Conservation (phyloP, 768 basidiomycete species). For the Calvatia gigantea region DNA sequence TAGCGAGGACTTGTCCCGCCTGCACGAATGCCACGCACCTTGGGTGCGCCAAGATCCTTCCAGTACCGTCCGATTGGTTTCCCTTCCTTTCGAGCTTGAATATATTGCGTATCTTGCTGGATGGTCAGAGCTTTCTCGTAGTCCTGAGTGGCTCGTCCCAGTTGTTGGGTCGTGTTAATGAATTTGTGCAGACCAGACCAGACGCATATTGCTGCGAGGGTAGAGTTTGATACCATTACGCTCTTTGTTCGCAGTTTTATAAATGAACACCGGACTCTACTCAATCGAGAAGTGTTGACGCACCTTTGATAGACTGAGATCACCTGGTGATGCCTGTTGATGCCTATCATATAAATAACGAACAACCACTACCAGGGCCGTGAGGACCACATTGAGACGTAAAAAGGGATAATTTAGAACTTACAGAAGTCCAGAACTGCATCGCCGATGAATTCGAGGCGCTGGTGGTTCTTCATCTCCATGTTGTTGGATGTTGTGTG, state of each 20-base stretch:
- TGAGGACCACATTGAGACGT: slow-evolving; percentile 9
- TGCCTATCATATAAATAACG: slow-evolving; percentile 66
- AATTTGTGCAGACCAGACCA: slow-evolving; percentile 61
- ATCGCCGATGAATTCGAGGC: slow-evolving; percentile 85
- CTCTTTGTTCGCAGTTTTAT: slow-evolving; percentile 39
- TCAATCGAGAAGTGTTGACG: slow-evolving; percentile 9
- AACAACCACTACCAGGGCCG: slow-evolving; percentile 55
- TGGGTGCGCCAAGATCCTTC: slow-evolving; percentile 73
- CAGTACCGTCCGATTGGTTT: slow-evolving; percentile 69
- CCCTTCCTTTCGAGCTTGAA: slow-evolving; percentile 42
- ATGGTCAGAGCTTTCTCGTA: slow-evolving; percentile 49
- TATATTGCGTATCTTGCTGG: slow-evolving; percentile 45
- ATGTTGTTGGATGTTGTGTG: slow-evolving; percentile 59
- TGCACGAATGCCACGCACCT: slow-evolving; percentile 40
- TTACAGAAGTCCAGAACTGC: slow-evolving; percentile 80
- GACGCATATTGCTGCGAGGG: slow-evolving; percentile 74
- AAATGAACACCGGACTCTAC: slow-evolving; percentile 2
- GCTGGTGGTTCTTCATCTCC: slow-evolving; percentile 61
- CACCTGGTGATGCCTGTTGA: slow-evolving; percentile 64
- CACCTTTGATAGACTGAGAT: slow-evolving; percentile 78
- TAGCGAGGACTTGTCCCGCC: background rate
- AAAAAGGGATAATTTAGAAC: slow-evolving; percentile 22
- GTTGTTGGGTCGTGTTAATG: slow-evolving; percentile 52
- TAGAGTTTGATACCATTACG: slow-evolving; percentile 83
- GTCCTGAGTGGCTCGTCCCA: slow-evolving; percentile 45